Percentiles rank a stretch among this genome's conserved stretches.
These are phyloP conservation scores for Rubia tinctorum DNA, from an alignment of 305 asterid genomes.

Conservation along the genomic window DNA sequence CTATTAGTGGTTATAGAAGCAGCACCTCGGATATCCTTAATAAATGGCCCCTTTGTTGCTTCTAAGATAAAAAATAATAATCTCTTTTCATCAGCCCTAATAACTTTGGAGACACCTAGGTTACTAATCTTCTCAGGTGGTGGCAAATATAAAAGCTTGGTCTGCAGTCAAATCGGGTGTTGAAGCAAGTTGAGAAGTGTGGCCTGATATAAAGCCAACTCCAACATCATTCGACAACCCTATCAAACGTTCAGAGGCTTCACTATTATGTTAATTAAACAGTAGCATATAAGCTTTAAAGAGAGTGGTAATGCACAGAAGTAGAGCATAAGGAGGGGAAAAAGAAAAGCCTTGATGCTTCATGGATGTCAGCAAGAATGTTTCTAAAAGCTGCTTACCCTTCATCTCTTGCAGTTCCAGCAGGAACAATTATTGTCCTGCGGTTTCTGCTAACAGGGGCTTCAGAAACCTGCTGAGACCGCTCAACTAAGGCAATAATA, in stretches of 20 bases:
- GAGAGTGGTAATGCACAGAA: not conserved
- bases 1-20: not conserved
- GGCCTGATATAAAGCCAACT: constrained; percentile 92
- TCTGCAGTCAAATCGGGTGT: constrained; percentile 61
- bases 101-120: constrained; percentile 78
- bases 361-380: constrained; percentile 83
- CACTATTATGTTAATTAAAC: constrained; percentile 48
- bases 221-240: constrained; percentile 97
- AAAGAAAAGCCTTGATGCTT: constrained; percentile 62
- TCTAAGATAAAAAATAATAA: constrained; percentile 96
- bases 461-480: constrained; percentile 66
- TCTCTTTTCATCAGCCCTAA: constrained; percentile 90
- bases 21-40: constrained; percentile 90
- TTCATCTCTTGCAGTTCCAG: constrained; percentile 82
- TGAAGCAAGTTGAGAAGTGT: constrained; percentile 68
- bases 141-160: constrained; percentile 65
- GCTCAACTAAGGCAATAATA: too few species aligned
- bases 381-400: constrained; percentile 94
- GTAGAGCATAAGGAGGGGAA: not conserved
- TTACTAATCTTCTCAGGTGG: constrained; percentile 59
- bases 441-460: constrained; percentile 97
- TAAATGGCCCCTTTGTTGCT: constrained; percentile 94
- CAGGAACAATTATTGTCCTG: constrained; percentile 94
- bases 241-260: constrained; percentile 61
- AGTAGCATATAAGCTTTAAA: constrained; percentile 11